Base-by-base conservation (phyloP, 2,329 filamentous ascomycete genomes). In the Fusarium begoniae region DNA sequence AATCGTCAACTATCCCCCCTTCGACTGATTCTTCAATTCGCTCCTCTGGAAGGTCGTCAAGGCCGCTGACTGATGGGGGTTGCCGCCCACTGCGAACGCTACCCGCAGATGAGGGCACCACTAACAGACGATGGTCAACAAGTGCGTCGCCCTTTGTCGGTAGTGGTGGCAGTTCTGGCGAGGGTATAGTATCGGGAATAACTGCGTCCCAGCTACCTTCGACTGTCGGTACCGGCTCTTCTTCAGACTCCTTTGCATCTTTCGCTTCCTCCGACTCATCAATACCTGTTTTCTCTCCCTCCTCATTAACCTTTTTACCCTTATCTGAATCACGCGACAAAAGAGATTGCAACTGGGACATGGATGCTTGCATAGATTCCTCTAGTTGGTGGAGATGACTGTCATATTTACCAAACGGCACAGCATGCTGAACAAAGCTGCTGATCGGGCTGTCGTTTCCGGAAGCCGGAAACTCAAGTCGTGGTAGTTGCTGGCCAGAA, bases 1-100 rank as follows among this genome's bases (percentile, higher is more conserved):
- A 55, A n/a, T 68, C 66, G 9, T 66, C 69, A 12, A 75, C 48
- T 10, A 75, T 77, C 28, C 78, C 79, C 12, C 71, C 72, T 22
- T 78, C 74, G 4, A 78, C 47, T 6, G 73, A 77, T 15, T 78
- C 72, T 26, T 67, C 68, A 51, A 76, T 40, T 26, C 45, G 57
- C 22, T 76, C 69, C 40, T 78, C 75, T 2, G 80, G 73, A 2
- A 81, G 79, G 8, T 82, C 77, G 24, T 73, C 68, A 44, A 81
- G 81, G 44, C 80, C 77, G 41, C 83, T 82, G 18, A 82, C 78
- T 10, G 83, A 84, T 63, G 88, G 86, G 8, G 85, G 84, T 65
- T 90, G 88, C 20, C 86, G 84, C 30, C 87, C 88, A 75, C 84
- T 89, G 67, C 53, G 82, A 72, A 83, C 78, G 73, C 84, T 89